A percentile compares a stretch with the other conserved stretches of the same genome.
phyloP scores from a whole-genome alignment of 805 yeast genomes.

The Candida chauliodis region DNA sequence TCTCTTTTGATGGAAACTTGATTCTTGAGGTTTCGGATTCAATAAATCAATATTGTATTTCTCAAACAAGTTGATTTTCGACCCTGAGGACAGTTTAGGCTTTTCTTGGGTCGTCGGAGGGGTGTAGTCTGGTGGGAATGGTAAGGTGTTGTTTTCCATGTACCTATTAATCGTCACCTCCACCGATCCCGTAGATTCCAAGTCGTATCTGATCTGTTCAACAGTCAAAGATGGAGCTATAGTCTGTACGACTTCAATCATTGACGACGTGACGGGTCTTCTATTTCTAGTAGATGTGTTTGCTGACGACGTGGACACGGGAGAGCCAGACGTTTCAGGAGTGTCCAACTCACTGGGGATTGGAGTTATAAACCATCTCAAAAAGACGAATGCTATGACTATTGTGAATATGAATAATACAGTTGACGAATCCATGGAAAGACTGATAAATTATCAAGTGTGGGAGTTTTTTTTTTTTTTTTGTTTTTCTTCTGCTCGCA shows the following conservation, averaged over 20 bases:
- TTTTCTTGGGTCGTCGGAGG: conserved; percentile 10
- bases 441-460: background rate
- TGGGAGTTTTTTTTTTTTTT: no score
- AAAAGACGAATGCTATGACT: conserved; percentile 51
- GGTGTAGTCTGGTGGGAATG: conserved; percentile 46
- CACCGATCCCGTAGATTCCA: conserved; percentile 75
- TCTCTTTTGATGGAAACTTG: conserved; percentile 22
- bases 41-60: conserved; percentile 39
- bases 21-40: conserved; percentile 14
- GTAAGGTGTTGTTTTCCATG: conserved; percentile 58
- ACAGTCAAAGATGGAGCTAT: conserved; percentile 70
- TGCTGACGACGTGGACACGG: conserved; percentile 5
- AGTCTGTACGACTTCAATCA: conserved; percentile 84
- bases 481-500: background rate
- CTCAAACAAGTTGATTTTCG: conserved; percentile 27
- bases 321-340: background rate
- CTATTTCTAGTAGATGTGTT: conserved; percentile 15
- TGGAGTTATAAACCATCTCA: conserved; percentile 65
- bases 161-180: conserved; percentile 74
- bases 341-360: conserved; percentile 31
- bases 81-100: background rate
- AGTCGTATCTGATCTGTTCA: conserved; percentile 70
- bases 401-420: conserved; percentile 47
- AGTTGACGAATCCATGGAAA: conserved; percentile 53
- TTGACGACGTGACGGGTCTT: conserved; percentile 57